A percentile compares a stretch with the other conserved stretches of the same genome.
phyloP scores from a whole-genome alignment of 306 rosid genomes.

The Malus sieversii region DNA sequence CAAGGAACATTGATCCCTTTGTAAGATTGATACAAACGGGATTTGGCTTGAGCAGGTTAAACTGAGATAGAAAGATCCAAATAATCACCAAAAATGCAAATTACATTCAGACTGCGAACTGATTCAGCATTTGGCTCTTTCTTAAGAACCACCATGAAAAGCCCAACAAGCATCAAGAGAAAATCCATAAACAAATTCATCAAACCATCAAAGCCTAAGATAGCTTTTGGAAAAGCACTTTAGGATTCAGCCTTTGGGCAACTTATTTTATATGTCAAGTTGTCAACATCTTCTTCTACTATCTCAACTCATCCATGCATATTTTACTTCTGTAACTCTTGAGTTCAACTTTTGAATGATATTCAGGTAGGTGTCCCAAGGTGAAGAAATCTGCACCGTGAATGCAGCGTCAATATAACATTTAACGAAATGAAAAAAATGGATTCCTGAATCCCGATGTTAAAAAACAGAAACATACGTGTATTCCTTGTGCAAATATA shows the following conservation, averaged over 20 bases:
- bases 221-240: not conserved
- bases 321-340: not conserved
- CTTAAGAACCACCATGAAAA: too few species aligned
- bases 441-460: not conserved
- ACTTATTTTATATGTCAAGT: not conserved
- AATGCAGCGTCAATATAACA: not conserved
- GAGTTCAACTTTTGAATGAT: not conserved
- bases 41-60: too few species aligned
- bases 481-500: not conserved
- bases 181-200: not conserved
- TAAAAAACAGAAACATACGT: not conserved
- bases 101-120: too few species aligned
- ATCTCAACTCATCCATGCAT: not conserved
- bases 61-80: too few species aligned
- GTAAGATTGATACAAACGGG: too few species aligned
- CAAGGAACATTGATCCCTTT: too few species aligned
- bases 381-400: slow-evolving; percentile 1
- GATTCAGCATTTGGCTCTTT: too few species aligned
- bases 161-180: too few species aligned
- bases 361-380: not conserved
- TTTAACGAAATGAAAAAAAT: not conserved
- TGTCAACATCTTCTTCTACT: not conserved
- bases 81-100: too few species aligned
- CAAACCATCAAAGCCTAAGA: too few species aligned
- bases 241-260: not conserved